A percentile compares a stretch with the other conserved stretches of the same genome.
phyloP scores from a whole-genome alignment of 2,329 filamentous ascomycete species.

The Aureobasidium sp. region DNA sequence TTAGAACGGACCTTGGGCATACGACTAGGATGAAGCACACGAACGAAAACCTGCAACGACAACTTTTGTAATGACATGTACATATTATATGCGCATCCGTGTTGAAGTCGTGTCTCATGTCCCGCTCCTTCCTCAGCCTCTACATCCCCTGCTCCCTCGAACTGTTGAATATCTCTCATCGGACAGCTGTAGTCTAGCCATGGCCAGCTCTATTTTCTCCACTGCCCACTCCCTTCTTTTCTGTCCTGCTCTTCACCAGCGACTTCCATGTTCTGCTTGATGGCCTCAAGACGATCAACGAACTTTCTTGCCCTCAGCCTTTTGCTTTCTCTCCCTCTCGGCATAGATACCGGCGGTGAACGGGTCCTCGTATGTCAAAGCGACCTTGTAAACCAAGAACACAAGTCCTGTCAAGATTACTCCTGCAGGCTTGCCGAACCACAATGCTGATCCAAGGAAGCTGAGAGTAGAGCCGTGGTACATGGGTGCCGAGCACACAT shows the following conservation, averaged over 20 bases:
- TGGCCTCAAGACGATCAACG: neutral
- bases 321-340: slow-evolving; percentile 59
- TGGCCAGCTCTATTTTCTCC: neutral
- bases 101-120: slow-evolving; percentile 1
- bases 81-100: neutral
- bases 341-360: slow-evolving; percentile 92
- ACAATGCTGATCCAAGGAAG: slow-evolving; percentile 80
- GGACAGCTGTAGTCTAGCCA: neutral
- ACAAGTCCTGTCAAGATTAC: slow-evolving; percentile 70
- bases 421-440: slow-evolving; percentile 82
- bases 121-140: neutral
- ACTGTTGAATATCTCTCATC: neutral
- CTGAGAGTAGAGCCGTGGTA: slow-evolving; percentile 91
- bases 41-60: neutral
- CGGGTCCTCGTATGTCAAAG: slow-evolving; percentile 82
- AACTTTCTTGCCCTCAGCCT: slow-evolving; percentile 26
- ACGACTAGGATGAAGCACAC: slow-evolving; percentile 31
- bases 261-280: neutral
- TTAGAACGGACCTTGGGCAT: slow-evolving; percentile 67
- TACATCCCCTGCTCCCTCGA: neutral
- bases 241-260: slow-evolving; percentile 17
- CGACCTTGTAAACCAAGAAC: slow-evolving; percentile 69
- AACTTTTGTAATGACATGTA: slow-evolving; percentile 3
- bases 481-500: slow-evolving; percentile 84
- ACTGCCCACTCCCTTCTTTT: neutral